phyloP scores from a whole-genome alignment of 257 asterid genomes.

The Solanum boliviense region DNA sequence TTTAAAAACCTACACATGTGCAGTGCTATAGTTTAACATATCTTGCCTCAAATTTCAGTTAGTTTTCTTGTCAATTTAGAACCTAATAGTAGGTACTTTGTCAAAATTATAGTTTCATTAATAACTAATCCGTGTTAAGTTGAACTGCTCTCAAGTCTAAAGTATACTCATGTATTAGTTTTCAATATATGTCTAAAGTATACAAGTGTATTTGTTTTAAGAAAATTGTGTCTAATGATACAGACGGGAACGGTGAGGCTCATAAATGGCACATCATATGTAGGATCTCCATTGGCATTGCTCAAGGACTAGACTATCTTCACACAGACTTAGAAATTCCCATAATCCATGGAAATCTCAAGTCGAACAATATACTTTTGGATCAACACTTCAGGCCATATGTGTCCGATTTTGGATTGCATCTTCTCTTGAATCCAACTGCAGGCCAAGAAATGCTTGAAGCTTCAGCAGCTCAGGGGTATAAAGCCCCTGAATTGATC shows the following conservation, averaged over 20 bases:
- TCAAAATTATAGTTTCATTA: neutral
- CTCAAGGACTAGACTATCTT: conserved; percentile 56
- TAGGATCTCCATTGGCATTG: conserved; percentile 56
- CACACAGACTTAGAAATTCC: conserved; percentile 47
- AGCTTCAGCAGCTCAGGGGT: conserved; percentile 56
- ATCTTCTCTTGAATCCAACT: conserved; percentile 50
- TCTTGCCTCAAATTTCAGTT: neutral
- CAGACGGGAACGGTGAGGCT: conserved; percentile 59
- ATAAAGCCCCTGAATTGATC: conserved; percentile 72
- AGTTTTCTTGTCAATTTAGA: neutral
- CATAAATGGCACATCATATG: conserved; percentile 63
- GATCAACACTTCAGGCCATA: conserved; percentile 47
- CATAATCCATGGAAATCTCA: conserved; percentile 75
- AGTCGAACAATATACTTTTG: conserved; percentile 58
- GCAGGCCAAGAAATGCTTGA: conserved; percentile 73
- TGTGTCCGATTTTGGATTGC: conserved; percentile 69
- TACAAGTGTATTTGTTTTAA: neutral
- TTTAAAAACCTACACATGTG: conserved; percentile 3
- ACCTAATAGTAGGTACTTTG: neutral
- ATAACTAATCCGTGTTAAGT: neutral
- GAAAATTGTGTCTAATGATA: neutral
- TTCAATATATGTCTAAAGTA: neutral
- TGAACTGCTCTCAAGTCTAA: neutral
- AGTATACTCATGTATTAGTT: neutral
- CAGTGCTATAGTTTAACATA: neutral